Conservation (phyloP, 352 stramenopile species). For the Globisporangium paroecandrum region DNA sequence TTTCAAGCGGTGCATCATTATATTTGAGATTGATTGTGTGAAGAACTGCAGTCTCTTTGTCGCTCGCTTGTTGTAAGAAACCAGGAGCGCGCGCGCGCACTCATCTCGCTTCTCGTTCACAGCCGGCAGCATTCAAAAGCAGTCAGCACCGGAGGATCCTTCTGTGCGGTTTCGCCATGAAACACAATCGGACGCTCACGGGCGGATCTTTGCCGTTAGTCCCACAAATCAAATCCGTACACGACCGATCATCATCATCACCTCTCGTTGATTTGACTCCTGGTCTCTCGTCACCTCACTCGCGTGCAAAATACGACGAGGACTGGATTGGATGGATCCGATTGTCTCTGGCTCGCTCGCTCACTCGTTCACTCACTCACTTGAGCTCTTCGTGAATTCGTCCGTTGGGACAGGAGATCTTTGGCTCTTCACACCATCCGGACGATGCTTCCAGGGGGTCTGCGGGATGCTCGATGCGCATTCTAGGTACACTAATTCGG, state of each 20-base stretch:
- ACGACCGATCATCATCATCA: background rate
- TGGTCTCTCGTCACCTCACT: slow-evolving; percentile 2
- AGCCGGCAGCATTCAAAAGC: background rate
- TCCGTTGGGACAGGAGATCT: slow-evolving; percentile 6
- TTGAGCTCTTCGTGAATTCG: slow-evolving; percentile 2
- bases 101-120: slow-evolving; percentile 1
- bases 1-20: background rate
- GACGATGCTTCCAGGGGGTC: background rate
- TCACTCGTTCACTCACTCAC: background rate
- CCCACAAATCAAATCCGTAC: slow-evolving; percentile 12
- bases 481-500: background rate
- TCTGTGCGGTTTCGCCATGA: background rate
- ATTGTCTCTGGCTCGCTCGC: background rate
- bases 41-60: no score
- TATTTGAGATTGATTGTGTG: background rate
- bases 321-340: background rate
- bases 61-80: background rate
- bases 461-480: background rate
- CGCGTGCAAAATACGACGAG: background rate
- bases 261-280: background rate
- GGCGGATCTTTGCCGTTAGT: background rate
- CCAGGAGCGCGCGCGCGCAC: background rate
- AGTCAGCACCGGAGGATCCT: background rate
- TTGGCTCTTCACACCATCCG: background rate
- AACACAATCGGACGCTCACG: background rate